Base-by-base conservation (phyloP, 441 rosid genomes). In the Gossypium aridum region DNA sequence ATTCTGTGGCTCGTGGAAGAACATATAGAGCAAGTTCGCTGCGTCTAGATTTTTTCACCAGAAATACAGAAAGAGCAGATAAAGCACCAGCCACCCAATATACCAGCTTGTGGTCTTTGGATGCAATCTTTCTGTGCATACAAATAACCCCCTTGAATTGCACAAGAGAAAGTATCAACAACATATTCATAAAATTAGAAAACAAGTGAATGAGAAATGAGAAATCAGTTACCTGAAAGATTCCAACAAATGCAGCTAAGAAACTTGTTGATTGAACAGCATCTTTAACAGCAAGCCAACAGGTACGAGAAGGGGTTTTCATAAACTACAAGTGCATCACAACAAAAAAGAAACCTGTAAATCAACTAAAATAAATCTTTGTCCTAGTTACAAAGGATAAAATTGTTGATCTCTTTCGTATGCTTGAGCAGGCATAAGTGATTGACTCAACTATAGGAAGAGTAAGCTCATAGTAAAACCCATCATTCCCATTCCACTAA, bases 1-100 rank as follows among this genome's bases (percentile, higher is more conserved):
- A 96, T 79, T 93, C 99, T 80, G 89, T 97, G 28, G 99, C 97
- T 72, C 98, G 89, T 0, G 99, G 99, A 82, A 96, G 95, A 80
- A 96, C 98, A 77, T 96, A 96, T 70, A 94, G 77, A 77, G 96
- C 98, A 75, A 96, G 97, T 87, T 96, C 99, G 57, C 96, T 81
- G 71, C 98, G 97, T 78, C 97, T 91, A 14, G 95, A 75, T 78
- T 96, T 96, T 75, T 96, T 96, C 93, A 91, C 98, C 67, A 96
- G 74, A 68, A 94, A 83, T 60, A 96, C 97, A 39, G 98, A 96
- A 72, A 96, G 93, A 19, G 96, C 97, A 39, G 99, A 80, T 64
- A 85, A 19, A 83, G 91, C 98, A 60, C 99, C 99, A 9, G 97
- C 97, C 19, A 90, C 60, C 98, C 98, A 96, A 80, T 92, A 96